A percentile compares a stretch with the other conserved stretches of the same genome.
Conservation (phyloP, 306 rosid species). For the Cajanus cajan region DNA sequence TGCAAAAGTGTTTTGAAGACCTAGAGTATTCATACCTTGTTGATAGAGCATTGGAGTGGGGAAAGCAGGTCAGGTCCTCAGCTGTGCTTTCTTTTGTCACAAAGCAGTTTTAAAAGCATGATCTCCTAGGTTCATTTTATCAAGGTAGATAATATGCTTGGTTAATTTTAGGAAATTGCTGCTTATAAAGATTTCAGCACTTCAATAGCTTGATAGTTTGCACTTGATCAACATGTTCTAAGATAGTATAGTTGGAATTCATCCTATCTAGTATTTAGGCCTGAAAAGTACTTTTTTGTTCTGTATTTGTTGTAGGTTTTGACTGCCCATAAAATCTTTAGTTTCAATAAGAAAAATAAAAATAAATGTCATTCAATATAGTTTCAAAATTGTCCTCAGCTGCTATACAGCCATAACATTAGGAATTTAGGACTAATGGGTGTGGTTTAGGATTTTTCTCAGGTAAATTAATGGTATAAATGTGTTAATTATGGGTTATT, state of each 20-base stretch:
- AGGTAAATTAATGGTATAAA: not conserved
- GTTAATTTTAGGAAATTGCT: constrained; percentile 23
- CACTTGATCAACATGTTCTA: not conserved
- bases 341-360: not conserved
- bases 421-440: not conserved
- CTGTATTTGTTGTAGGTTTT: not conserved
- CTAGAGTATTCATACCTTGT: constrained; percentile 93
- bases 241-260: not conserved
- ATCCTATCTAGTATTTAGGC: constrained; percentile 1
- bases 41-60: constrained; percentile 92
- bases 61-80: constrained; percentile 86
- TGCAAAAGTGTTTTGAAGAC: constrained; percentile 99
- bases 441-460: constrained; percentile 1
- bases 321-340: not conserved
- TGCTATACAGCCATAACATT: not conserved
- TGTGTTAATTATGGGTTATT: not conserved
- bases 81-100: constrained; percentile 45
- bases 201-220: constrained; percentile 18
- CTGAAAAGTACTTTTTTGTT: not conserved
- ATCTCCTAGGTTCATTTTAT: constrained; percentile 37
- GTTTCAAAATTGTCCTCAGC: not conserved
- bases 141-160: constrained; percentile 44
- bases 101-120: constrained; percentile 53
- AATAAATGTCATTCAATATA: not conserved
- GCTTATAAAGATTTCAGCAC: constrained; percentile 8